Evolutionary conservation across 768 basidiomycete species (phyloP).

Genomic region (Dacryopinax spathularia): DNA sequence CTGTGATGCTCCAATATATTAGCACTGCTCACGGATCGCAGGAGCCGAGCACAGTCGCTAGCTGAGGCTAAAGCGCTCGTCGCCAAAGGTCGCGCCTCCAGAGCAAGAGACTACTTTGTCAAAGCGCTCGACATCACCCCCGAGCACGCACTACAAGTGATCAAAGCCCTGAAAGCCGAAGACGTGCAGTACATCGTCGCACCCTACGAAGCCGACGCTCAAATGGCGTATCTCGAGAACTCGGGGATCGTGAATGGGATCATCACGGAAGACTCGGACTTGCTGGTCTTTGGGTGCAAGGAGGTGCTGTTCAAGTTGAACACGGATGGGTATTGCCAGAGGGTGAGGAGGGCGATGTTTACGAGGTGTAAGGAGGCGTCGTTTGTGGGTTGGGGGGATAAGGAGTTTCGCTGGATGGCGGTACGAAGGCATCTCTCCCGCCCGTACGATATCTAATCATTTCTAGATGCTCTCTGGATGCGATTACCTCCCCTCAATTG

Average conservation of each 20-base stretch:
- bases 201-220: slow-evolving; percentile 97
- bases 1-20: background rate
- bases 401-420: slow-evolving; percentile 84
- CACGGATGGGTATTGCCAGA: slow-evolving; percentile 29
- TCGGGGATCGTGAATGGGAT: slow-evolving; percentile 73
- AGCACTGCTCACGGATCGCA: slow-evolving; percentile 9
- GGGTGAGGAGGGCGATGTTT: slow-evolving; percentile 26
- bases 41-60: slow-evolving; percentile 61
- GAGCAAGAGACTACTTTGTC: slow-evolving; percentile 77
- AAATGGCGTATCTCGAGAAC: slow-evolving; percentile 82
- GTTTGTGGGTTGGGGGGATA: slow-evolving; percentile 76
- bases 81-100: slow-evolving; percentile 59
- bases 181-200: slow-evolving; percentile 76
- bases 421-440: slow-evolving; percentile 16
- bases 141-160: slow-evolving; percentile 92
- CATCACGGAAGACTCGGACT: slow-evolving; percentile 94
- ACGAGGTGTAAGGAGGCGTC: slow-evolving; percentile 46
- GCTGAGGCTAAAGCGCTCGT: slow-evolving; percentile 57
- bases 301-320: slow-evolving; percentile 92
- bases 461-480: slow-evolving; percentile 69
- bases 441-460: background rate
- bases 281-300: slow-evolving; percentile 92
- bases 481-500: slow-evolving; percentile 82
- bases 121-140: slow-evolving; percentile 93
- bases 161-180: slow-evolving; percentile 85